phyloP scores from a whole-genome alignment of 2,329 filamentous ascomycete species.

The Dryadomyces quercivorus region DNA sequence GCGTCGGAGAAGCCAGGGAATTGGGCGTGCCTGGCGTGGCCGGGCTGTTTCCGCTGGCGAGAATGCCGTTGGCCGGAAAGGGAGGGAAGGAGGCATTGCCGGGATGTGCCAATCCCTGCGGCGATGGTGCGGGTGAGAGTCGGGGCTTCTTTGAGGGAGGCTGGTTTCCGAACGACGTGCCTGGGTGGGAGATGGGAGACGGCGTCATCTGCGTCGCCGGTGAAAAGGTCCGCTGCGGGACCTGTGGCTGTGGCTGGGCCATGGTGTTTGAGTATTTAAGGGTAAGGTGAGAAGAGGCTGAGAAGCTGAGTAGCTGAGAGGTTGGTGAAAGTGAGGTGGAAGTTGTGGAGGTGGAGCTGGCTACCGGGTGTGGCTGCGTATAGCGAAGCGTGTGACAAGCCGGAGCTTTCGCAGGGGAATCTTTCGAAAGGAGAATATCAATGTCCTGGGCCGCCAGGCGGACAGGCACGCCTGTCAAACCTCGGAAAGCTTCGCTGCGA shows the following conservation, averaged over 20 bases:
- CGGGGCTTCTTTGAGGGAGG: conserved; percentile 13
- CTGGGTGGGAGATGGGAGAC: conserved; percentile 9
- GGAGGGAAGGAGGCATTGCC: conserved; percentile 5
- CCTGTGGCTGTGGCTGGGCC: conserved; percentile 48
- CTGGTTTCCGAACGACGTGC: conserved; percentile 13
- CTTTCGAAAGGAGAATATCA: neutral
- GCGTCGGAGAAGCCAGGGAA: conserved; percentile 10
- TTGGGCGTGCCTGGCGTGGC: conserved; percentile 11
- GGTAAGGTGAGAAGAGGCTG: neutral
- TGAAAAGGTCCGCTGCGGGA: conserved; percentile 14
- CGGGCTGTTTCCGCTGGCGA: conserved; percentile 7
- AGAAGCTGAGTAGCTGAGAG: neutral
- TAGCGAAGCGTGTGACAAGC: too few relatives aligned
- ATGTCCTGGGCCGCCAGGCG: conserved; percentile 14
- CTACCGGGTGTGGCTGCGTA: too few relatives aligned
- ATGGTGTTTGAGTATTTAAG: conserved; percentile 20
- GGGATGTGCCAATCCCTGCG: conserved; percentile 6
- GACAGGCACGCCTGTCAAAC: conserved; percentile 38
- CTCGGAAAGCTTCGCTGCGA: conserved; percentile 17
- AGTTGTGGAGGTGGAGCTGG: too few relatives aligned
- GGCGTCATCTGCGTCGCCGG: conserved; percentile 14
- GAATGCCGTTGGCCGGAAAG: neutral
- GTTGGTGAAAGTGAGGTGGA: too few relatives aligned
- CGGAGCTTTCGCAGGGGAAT: too few relatives aligned
- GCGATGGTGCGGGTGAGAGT: conserved; percentile 9